Evolutionary conservation across 1,284 basidiomycete genomes (phyloP), one percentile per base, ranked within the genome.

Genomic region (Tilletia walkeri): DNA sequence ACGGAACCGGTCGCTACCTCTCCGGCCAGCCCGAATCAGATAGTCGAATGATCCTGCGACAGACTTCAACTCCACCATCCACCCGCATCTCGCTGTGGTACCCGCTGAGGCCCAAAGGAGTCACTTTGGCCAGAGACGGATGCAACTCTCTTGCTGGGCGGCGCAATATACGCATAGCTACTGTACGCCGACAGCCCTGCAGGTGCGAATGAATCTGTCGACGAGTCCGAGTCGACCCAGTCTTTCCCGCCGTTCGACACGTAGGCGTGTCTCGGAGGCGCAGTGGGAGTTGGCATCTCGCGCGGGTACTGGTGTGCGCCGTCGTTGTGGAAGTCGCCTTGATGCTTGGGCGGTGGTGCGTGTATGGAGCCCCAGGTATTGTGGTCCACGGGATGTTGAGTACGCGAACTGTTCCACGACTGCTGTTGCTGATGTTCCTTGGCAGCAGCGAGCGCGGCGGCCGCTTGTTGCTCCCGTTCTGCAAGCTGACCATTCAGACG

Each of bases 281-380:
- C 38, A n/a, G 59, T 34, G 30, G 59, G 59, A 10, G 59, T 63
- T 5, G 59, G 38, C 34, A 34, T 18, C 38, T 63, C 59, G 14
- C 38, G 34, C 18, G 50, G 18, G 50, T 53, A 53, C 2, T 53
- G 50, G 6, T 53, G 50, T 18, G 50, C 50, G 50, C 50, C 41
- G 41, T 45, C 41, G 14, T 45, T 53, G 50, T 53, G 18, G 50
- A 24, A 24, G 16, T 18, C 50, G 50, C 18, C 3, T 2, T 53
- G 50, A 10, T 18, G 50, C 7, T 34, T 18, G 53, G 24, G 24
- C 24, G 24, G 36, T 0, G 73, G 76, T 4, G 74, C 72, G 48
- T 77, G 76, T 59, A 75, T 75, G 4, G 74, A 74, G 6, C 63
- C 67, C 74, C 74, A 75, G 4, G 73, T 73, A 0, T 73, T 73